Base-by-base conservation (phyloP, 768 basidiomycete species). In the Phlebiopsis gigantea region DNA sequence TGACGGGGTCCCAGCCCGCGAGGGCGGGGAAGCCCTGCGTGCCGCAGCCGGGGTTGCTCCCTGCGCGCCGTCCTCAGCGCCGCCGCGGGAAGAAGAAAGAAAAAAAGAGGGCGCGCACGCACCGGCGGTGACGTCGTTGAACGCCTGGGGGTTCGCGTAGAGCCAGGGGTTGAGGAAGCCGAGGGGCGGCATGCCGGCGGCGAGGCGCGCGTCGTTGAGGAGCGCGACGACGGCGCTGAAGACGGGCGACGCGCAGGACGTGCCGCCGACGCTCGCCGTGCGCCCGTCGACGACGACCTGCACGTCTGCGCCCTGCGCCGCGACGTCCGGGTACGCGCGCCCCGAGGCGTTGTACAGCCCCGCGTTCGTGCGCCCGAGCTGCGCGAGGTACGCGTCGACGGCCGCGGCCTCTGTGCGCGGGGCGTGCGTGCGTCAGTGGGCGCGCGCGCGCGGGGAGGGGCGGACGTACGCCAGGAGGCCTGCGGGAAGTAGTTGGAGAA, bases 211-310 rank as follows among this genome's bases (percentile, higher is more conserved):
- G 59, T 73, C 72, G 55, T 73, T 74, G 43, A 88, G 65, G 61
- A 88, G 77, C 14, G 85, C 73, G 12, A 88, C 71, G 50, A 88
- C 70, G 34, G 76, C 79, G 10, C 87, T 78, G 53, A 89, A 84
- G 1, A 83, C 74, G 12, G 87, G 87, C 15, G 82, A 65, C 2
- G 85, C 64, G 5, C 82, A 82, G 19, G 83, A 85, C 5, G 88
- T 90, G 46, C 88, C 88, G 1, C 70, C 77, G 46, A 82, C 75
- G 1, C 64, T 62, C 14, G 54, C 60, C 12, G 68, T 19, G 9
- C 30, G 12, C 2, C 81, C 82, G 44, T 66, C 56, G 43, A 75
- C 69, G 64, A 74, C 73, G 43, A 87, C 73, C 15, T 71, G 68
- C 72, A 79, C 85, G 49, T 71, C 65, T 22, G 63, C 62, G 2